These are phyloP conservation scores for Venturia nashicola DNA, from an alignment of 2,329 filamentous ascomycete species.

Conservation along the genomic window DNA sequence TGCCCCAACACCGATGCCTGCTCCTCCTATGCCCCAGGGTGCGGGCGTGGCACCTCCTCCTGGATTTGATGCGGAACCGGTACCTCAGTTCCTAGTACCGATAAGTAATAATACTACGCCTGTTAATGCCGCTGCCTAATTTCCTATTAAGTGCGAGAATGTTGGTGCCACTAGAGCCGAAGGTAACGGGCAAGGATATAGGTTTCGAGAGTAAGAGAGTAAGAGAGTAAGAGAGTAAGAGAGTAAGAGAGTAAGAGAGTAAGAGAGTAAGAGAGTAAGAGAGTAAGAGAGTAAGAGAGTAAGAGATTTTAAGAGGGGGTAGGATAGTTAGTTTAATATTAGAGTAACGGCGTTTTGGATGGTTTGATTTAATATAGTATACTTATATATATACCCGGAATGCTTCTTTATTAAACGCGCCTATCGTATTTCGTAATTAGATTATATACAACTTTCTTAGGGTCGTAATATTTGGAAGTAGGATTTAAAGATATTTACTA, in stretches of 20 bases:
- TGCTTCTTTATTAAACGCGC: not conserved
- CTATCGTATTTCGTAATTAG: not conserved
- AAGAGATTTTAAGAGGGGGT: too few relatives aligned
- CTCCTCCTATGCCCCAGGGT: slow-evolving; percentile 39
- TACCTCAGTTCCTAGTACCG: not conserved
- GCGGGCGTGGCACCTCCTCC: too few relatives aligned
- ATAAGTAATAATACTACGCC: not conserved
- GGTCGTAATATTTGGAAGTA: too few relatives aligned
- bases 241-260: too few relatives aligned
- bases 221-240: too few relatives aligned
- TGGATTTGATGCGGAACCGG: not conserved
- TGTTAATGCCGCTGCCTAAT: not conserved
- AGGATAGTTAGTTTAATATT: too few relatives aligned
- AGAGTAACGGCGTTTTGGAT: not conserved
- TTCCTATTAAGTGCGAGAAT: not conserved
- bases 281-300: too few relatives aligned
- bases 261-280: too few relatives aligned
- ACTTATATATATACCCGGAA: not conserved
- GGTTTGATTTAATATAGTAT: too few relatives aligned
- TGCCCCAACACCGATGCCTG: slow-evolving; percentile 70
- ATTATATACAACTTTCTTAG: not conserved
- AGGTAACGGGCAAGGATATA: not conserved
- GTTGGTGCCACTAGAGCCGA: not conserved
- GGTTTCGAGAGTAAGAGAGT: too few relatives aligned
- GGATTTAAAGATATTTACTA: too few relatives aligned